Evolutionary conservation across 2,329 filamentous ascomycete species (phyloP), one percentile per base, ranked within the genome.

Genomic region (Didymosphaeria variabile): DNA sequence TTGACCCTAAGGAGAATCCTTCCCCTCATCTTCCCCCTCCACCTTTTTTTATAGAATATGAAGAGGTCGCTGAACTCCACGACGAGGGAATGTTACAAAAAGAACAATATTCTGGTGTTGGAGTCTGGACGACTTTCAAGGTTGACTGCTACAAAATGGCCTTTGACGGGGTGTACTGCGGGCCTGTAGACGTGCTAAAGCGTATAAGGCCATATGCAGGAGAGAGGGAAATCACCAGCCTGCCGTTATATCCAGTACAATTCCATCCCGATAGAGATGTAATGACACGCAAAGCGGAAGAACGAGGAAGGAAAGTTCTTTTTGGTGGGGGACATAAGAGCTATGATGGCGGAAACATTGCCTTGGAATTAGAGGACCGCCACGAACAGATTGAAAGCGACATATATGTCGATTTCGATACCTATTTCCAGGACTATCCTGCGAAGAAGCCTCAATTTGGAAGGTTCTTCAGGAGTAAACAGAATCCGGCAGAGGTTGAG

Each of bases 321-420:
- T 56, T 53, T 23, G 40, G 44, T 1, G 10, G 19, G 9, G 56
- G 56, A 2, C 58, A 64, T 21, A 60, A 56, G 46, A 61, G 55
- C 15, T 64, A 64, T n/a, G 34, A 62, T 3, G 60, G 60, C 1
- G 38, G 26, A 8, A 49, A 47, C 6, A 21, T 60, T 23, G 44
- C 47, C 9, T 9, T 31, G 17, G 6, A 38, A 45, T 15, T 47
- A 38, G 45, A 55, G 42, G 29, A 23, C 49, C 42, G 40, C 6
- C 19, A 46, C 26, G 54, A 55, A 23, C 49, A 63, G 15, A 52
- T 65, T 15, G 31, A 61, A 29, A 62, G 63, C 40, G 63, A 65
- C 29, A 54, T 65, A 17, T 63, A 58, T 26, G 32, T 65, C 12
- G 60, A 65, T 31, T 58, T 60, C 32, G 40, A 53, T 5, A 52